Percentiles rank a stretch among this genome's conserved stretches.
These are phyloP conservation scores for Zasmidium cellare DNA, from an alignment of 2,329 filamentous ascomycete genomes.

Conservation along the genomic window DNA sequence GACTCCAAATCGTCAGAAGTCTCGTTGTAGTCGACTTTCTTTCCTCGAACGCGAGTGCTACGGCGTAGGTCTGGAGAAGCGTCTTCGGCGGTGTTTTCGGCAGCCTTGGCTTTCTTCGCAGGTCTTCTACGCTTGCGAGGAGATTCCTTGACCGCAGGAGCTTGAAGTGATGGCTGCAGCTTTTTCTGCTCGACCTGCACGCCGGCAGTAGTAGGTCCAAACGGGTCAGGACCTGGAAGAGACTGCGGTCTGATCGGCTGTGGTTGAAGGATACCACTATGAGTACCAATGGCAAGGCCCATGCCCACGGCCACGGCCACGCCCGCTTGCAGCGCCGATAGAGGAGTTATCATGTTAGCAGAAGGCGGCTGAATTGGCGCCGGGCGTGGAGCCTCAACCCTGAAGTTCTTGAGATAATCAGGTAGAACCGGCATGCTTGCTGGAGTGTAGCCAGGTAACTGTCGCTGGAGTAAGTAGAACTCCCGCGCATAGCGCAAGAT, in stretches of 20 bases:
- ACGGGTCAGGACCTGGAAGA: neutral
- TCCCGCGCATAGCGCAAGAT: neutral
- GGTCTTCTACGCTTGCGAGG: neutral
- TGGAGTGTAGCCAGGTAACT: too few species aligned
- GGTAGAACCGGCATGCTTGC: too few species aligned
- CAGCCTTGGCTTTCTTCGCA: neutral
- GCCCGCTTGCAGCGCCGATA: too few species aligned
- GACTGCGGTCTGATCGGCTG: too few species aligned
- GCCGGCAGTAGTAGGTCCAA: neutral
- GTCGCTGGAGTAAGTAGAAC: neutral
- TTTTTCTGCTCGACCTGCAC: neutral
- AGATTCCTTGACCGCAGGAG: neutral
- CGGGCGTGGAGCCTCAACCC: too few species aligned
- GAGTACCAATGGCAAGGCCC: too few species aligned
- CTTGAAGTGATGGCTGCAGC: neutral
- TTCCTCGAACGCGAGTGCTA: conserved; percentile 17
- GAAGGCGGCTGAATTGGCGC: too few species aligned
- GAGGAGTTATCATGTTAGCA: too few species aligned
- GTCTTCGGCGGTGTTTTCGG: neutral
- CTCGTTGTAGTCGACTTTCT: conserved; percentile 22
- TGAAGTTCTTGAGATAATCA: too few species aligned
- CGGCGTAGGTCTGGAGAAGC: conserved; percentile 1
- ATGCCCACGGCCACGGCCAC: too few species aligned
- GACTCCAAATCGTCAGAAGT: conserved; percentile 8
- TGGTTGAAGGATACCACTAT: too few species aligned